Percentiles rank a stretch among this genome's conserved stretches.
phyloP scores from a whole-genome alignment of 2,329 filamentous ascomycete species.

The Davidsoniella australis region DNA sequence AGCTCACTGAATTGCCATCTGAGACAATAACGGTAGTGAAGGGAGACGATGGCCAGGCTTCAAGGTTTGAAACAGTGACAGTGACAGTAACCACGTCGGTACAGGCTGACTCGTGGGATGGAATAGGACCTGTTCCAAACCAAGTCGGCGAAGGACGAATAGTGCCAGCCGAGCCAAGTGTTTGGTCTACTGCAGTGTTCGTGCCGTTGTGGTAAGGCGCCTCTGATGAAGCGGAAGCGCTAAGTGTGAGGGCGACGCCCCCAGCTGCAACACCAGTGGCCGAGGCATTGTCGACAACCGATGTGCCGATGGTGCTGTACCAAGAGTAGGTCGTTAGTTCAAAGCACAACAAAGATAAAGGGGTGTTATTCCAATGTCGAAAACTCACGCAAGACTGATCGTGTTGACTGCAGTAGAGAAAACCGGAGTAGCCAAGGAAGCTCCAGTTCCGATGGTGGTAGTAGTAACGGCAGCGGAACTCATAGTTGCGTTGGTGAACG shows the following conservation, averaged over 20 bases:
- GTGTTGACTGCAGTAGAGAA: background rate
- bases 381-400: no score
- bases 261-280: no score
- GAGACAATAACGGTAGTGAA: constrained; percentile 7
- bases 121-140: constrained; percentile 3
- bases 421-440: constrained; percentile 1
- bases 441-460: constrained; percentile 9
- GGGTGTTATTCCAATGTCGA: no score
- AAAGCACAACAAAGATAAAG: no score
- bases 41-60: background rate
- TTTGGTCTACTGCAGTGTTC: background rate
- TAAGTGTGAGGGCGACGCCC: background rate
- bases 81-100: constrained; percentile 6
- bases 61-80: constrained; percentile 11
- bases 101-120: background rate
- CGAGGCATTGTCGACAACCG: no score
- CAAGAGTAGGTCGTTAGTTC: no score
- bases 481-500: constrained; percentile 2
- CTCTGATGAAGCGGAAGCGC: background rate
- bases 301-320: no score
- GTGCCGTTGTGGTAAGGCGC: constrained; percentile 1
- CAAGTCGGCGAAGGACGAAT: background rate
- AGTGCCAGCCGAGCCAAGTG: background rate
- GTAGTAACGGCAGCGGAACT: no score
- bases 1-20: constrained; percentile 1